Percentiles rank a stretch among this genome's conserved stretches.
Conservation (phyloP, 225 moss, liverwort and hornwort genomes). For the Bryum argenteum region DNA sequence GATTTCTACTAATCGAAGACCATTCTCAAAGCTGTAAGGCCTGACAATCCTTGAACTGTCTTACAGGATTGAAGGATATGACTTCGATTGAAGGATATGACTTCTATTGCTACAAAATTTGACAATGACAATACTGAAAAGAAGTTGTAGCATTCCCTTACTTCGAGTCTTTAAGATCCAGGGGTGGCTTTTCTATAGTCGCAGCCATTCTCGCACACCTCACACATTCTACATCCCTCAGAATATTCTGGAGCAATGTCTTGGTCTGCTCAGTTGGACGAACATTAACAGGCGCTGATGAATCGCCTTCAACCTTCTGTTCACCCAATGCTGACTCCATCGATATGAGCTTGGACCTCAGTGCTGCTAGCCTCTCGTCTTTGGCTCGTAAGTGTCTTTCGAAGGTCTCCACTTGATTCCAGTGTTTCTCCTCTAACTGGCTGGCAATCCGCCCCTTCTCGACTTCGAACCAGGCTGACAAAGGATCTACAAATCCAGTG, state of each 20-base stretch:
- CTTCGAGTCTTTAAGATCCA: conserved; percentile 29
- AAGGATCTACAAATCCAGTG: conserved; percentile 31
- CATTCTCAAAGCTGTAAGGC: background rate
- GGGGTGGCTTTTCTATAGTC: conserved; percentile 17
- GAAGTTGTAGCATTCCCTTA: conserved; percentile 13
- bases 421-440: conserved; percentile 49
- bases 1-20: background rate
- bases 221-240: conserved; percentile 15
- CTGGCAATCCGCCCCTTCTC: conserved; percentile 43
- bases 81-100: background rate
- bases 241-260: background rate
- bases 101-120: background rate
- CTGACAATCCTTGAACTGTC: background rate
- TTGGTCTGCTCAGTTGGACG: conserved; percentile 2
- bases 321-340: conserved; percentile 37
- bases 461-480: conserved; percentile 45
- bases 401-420: conserved; percentile 53
- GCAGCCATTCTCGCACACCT: conserved; percentile 15
- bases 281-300: background rate
- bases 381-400: conserved; percentile 53
- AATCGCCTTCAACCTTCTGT: conserved; percentile 15
- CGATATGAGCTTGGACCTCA: conserved; percentile 42
- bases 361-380: conserved; percentile 44
- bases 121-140: background rate
- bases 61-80: background rate